A percentile compares a stretch with the other conserved stretches of the same genome.
phyloP scores from a whole-genome alignment of 345 rosid genomes.

The Draba incana region DNA sequence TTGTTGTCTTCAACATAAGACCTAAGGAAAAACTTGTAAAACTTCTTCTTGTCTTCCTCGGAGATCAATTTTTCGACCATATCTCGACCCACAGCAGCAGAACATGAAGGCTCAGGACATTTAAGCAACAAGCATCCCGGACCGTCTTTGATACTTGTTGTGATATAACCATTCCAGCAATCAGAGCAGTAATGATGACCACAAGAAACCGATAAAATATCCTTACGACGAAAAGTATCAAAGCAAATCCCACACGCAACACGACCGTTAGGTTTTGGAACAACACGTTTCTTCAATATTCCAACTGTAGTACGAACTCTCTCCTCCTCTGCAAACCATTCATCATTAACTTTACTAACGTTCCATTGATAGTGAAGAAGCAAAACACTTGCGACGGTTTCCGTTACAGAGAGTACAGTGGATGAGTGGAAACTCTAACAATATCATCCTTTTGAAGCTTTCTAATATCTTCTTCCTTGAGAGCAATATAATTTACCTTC shows the following conservation, averaged over 20 bases:
- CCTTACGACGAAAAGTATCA: background rate
- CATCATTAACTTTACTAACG: slow-evolving; percentile 18
- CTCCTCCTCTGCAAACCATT: slow-evolving; percentile 21
- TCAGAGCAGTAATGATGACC: slow-evolving; percentile 16
- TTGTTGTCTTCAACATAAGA: slow-evolving; percentile 11
- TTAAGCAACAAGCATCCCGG: slow-evolving; percentile 17
- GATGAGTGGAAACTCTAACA: background rate
- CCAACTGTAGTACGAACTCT: slow-evolving; percentile 20
- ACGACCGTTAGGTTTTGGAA: no score
- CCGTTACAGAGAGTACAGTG: slow-evolving; percentile 5
- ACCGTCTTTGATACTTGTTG: slow-evolving; percentile 12
- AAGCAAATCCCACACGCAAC: slow-evolving; percentile 23
- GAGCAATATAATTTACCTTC: background rate
- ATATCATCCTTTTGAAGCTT: slow-evolving; percentile 7
- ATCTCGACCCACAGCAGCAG: background rate
- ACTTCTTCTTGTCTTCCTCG: background rate
- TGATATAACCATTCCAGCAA: slow-evolving; percentile 17
- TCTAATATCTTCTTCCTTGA: slow-evolving; percentile 23
- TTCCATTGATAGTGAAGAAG: slow-evolving; percentile 19
- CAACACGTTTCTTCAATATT: background rate
- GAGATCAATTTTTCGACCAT: background rate
- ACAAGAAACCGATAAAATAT: background rate
- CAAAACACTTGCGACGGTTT: background rate
- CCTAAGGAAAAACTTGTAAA: slow-evolving; percentile 9
- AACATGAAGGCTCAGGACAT: slow-evolving; percentile 19